A percentile compares a stretch with the other conserved stretches of the same genome.
Evolutionary conservation across 352 stramenopile species (phyloP).

Genomic region (Globisporangium recalcitrans): DNA sequence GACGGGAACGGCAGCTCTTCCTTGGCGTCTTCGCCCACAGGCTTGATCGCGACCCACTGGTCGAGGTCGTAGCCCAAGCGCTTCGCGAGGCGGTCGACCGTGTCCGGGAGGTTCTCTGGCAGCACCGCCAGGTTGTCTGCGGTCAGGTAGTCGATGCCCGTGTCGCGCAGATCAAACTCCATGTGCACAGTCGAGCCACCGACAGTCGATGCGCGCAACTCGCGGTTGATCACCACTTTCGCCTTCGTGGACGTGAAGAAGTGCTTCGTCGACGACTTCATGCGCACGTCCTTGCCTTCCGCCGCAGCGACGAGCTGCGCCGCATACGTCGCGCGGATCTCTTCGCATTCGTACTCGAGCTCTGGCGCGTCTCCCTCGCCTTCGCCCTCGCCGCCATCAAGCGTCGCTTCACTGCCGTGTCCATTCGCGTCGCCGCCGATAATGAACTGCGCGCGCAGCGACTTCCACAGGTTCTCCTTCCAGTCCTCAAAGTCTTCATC

Average conservation of each 20-base stretch:
- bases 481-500: slow-evolving; percentile 93
- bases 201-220: slow-evolving; percentile 82
- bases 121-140: slow-evolving; percentile 93
- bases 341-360: slow-evolving; percentile 53
- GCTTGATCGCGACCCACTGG: slow-evolving; percentile 79
- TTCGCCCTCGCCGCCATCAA: not conserved
- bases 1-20: slow-evolving; percentile 91
- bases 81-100: slow-evolving; percentile 83
- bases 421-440: slow-evolving; percentile 21
- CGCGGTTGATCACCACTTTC: slow-evolving; percentile 84
- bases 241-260: slow-evolving; percentile 86
- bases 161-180: slow-evolving; percentile 84
- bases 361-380: slow-evolving; percentile 32
- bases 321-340: slow-evolving; percentile 30
- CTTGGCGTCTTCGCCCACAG: slow-evolving; percentile 36
- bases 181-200: slow-evolving; percentile 87
- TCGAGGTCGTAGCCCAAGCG: slow-evolving; percentile 89
- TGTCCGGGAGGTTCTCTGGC: slow-evolving; percentile 77
- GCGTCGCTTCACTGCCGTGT: slow-evolving; percentile 11
- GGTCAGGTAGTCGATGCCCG: slow-evolving; percentile 87
- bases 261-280: slow-evolving; percentile 84
- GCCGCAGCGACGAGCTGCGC: slow-evolving; percentile 11
- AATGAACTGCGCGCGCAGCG: slow-evolving; percentile 61
- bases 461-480: slow-evolving; percentile 92
- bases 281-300: slow-evolving; percentile 27